Evolutionary conservation across 495 filamentous ascomycete genomes (phyloP), one percentile per base, ranked within the genome.

Genomic region (Massariosphaeria phaeospora): DNA sequence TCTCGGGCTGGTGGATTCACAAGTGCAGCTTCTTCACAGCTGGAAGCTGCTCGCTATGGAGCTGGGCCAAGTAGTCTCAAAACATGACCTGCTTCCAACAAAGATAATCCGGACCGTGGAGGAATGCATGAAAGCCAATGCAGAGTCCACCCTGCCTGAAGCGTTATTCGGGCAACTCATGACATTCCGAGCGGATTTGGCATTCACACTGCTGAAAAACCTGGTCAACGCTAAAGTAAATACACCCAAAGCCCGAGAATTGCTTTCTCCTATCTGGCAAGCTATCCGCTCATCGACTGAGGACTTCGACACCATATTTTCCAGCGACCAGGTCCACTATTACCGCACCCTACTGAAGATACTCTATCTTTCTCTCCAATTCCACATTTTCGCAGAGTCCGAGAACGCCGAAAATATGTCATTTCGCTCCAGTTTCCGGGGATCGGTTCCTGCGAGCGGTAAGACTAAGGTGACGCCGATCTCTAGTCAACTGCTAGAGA

Each of bases 21-120:
- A 97, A 73, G 80, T 93, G 56, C 84, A 90, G 49, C 80, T 99
- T 29, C 82, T 95, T 45, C 78, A 86, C 55, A 84, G 88, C 54
- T 99, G 93, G 93, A 91, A 89, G 67, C 82, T 85, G 42, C 80
- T 99, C 11, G 82, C 89, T 10, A 75, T 91, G 40, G 91, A 96
- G 69, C 79, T 97, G 38, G 88, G 84, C 61, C 75, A 77, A 13
- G 82, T 83, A 52, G 74, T 93, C 29, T 73, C 78, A 34, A 72
- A 74, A 31, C 78, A 63, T 13, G 50, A 85, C 44, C 69, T 81
- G 26, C 71, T 93, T n/a, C 83, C 82, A 66, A 80, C 81, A 46
- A 79, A 83, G 55, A 72, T 86, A 67, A 75, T 77, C 10, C 56
- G 80, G 40, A 83, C 88, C n/a, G 79, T 80, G n/a, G 75, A 79